Evolutionary conservation across 225 moss, liverwort and hornwort genomes (phyloP).

Genomic region (Physcomitrium patens): DNA sequence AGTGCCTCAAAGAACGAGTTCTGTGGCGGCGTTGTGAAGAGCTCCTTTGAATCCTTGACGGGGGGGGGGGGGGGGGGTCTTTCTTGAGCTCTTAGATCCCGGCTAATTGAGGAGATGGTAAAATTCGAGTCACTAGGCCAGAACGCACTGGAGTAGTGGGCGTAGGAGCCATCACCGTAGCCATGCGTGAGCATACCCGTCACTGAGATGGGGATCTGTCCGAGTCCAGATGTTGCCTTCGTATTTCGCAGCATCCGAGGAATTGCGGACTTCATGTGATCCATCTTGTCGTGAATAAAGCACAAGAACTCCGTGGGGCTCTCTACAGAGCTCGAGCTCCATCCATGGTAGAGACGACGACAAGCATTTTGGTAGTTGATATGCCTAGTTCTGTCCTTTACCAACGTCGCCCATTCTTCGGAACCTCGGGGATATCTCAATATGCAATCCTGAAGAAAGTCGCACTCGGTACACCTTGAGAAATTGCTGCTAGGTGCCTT

Average conservation of each 20-base stretch:
- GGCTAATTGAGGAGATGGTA: neutral
- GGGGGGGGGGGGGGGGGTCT: no score
- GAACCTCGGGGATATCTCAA: no score
- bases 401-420: no score
- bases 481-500: no score
- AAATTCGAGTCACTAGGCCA: neutral
- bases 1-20: neutral
- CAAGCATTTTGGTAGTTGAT: neutral
- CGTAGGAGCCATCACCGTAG: neutral
- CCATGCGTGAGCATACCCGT: neutral
- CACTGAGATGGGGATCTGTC: neutral
- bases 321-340: neutral
- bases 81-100: neutral
- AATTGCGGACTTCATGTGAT: neutral
- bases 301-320: neutral
- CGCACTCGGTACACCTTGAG: no score
- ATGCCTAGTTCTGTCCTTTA: no score
- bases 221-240: no score
- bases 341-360: neutral
- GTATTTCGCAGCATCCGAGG: neutral
- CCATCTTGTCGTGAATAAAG: slow-evolving; percentile 6
- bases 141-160: neutral
- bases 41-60: neutral
- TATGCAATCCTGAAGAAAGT: no score
- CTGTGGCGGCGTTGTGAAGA: neutral